phyloP scores from a whole-genome alignment of 1,284 basidiomycete species.

The Trametes hirsuta region DNA sequence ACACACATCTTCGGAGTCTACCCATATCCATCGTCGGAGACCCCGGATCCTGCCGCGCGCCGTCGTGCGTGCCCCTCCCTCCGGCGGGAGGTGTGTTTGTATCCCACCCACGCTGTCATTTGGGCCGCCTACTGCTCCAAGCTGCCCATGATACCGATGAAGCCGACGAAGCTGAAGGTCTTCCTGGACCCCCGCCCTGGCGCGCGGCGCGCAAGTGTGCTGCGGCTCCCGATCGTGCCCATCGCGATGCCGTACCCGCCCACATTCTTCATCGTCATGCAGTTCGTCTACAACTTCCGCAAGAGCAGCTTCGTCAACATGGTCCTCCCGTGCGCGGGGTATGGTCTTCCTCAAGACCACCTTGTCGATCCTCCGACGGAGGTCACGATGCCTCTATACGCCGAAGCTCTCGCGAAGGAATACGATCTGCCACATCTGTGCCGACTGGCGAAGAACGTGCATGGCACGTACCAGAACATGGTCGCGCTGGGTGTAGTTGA shows the following conservation, averaged over 20 bases:
- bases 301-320: conserved; percentile 10
- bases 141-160: conserved; percentile 19
- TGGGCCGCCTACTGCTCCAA: conserved; percentile 27
- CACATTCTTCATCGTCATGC: conserved; percentile 16
- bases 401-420: conserved; percentile 3
- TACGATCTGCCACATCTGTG: conserved; percentile 4
- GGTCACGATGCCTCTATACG: background rate
- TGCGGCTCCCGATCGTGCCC: conserved; percentile 25
- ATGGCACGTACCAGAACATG: conserved; percentile 20
- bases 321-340: conserved; percentile 9
- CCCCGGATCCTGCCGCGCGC: conserved; percentile 2
- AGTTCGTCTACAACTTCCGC: conserved; percentile 24
- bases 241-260: conserved; percentile 23
- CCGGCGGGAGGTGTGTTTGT: conserved; percentile 17
- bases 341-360: background rate
- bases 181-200: conserved; percentile 1
- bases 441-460: conserved; percentile 13
- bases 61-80: background rate
- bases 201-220: background rate
- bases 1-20: conserved; percentile 30
- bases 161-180: conserved; percentile 3
- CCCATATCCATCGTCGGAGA: background rate
- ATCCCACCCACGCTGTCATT: conserved; percentile 27
- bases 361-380: background rate
- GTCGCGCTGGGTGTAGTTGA: conserved; percentile 24